Evolutionary conservation across 2,329 filamentous ascomycete genomes (phyloP).

Genomic region (Paecilomyces sp.): DNA sequence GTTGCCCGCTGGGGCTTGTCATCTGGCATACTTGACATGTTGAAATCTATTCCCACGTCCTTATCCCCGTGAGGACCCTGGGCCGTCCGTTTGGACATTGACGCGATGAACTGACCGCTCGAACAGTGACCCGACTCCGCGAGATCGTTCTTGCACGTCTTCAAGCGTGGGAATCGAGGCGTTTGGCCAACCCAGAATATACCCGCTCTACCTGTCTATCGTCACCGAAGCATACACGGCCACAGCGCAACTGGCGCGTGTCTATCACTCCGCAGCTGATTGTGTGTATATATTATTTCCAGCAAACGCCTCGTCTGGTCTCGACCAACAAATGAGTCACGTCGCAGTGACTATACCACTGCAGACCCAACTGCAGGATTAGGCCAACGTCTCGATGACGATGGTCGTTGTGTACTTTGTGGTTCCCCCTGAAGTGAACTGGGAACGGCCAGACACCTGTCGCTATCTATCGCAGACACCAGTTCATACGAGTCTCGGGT

Average conservation of each 20-base stretch:
- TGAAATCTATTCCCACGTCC: slow-evolving; percentile 19
- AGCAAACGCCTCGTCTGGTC: not conserved
- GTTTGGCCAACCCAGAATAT: slow-evolving; percentile 1
- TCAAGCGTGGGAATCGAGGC: not conserved
- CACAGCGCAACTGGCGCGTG: not conserved
- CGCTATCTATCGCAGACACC: not conserved
- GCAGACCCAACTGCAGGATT: not conserved
- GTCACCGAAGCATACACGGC: not conserved
- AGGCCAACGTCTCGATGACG: not conserved
- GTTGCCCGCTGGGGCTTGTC: slow-evolving; percentile 46
- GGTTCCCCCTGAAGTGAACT: not conserved
- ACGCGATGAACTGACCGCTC: not conserved
- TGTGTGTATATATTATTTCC: not conserved
- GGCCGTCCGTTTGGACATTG: slow-evolving; percentile 34
- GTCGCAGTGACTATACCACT: not conserved
- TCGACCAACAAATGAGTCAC: not conserved
- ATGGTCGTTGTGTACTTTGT: not conserved
- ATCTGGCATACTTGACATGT: slow-evolving; percentile 34
- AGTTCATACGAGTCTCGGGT: not conserved
- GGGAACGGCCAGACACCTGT: not conserved
- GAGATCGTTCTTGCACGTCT: not conserved
- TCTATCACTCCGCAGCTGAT: not conserved
- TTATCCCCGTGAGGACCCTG: slow-evolving; percentile 29
- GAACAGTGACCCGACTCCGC: not conserved
- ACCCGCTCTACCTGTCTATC: not conserved